phyloP scores from a whole-genome alignment of 495 filamentous ascomycete genomes.

The Talaromyces trachyspermus region DNA sequence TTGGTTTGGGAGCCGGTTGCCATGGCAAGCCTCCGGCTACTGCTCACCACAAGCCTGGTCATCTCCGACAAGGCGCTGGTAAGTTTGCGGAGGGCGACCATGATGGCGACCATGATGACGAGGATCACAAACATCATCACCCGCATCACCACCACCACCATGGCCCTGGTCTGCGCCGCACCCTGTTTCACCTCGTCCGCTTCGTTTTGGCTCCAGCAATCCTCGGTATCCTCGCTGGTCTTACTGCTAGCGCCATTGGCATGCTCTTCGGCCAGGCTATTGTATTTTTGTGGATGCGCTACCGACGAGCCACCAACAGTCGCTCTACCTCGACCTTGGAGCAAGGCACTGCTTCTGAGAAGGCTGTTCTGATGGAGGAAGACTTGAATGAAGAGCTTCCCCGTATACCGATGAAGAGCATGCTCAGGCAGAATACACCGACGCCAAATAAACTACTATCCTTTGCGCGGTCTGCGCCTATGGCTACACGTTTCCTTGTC shows the following conservation, averaged over 20 bases:
- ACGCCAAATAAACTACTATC: constrained; percentile 22
- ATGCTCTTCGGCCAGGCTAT: constrained; percentile 46
- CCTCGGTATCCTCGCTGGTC: constrained; percentile 41
- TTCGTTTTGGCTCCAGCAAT: constrained; percentile 42
- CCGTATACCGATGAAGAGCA: constrained; percentile 27
- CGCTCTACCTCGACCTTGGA: constrained; percentile 27
- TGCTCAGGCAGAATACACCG: constrained; percentile 14
- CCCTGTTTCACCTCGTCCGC: constrained; percentile 38
- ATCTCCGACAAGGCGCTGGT: not conserved
- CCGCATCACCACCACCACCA: constrained; percentile 19
- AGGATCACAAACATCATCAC: constrained; percentile 15
- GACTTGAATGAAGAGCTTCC: constrained; percentile 21
- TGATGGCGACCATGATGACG: constrained; percentile 1
- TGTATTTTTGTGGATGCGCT: constrained; percentile 44
- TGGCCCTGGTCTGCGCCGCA: constrained; percentile 33
- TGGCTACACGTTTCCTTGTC: constrained; percentile 6
- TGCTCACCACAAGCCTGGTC: constrained; percentile 13
- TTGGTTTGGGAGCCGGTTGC: constrained; percentile 22
- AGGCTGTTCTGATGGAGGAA: constrained; percentile 32
- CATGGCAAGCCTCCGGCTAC: constrained; percentile 16
- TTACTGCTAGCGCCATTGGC: constrained; percentile 44
- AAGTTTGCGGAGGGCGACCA: not conserved
- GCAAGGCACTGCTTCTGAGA: constrained; percentile 29
- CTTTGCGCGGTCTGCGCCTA: not conserved
- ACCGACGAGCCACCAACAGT: constrained; percentile 23